Evolutionary conservation across 208 protist species (phyloP).

Genomic region (Phytomonas francai): DNA sequence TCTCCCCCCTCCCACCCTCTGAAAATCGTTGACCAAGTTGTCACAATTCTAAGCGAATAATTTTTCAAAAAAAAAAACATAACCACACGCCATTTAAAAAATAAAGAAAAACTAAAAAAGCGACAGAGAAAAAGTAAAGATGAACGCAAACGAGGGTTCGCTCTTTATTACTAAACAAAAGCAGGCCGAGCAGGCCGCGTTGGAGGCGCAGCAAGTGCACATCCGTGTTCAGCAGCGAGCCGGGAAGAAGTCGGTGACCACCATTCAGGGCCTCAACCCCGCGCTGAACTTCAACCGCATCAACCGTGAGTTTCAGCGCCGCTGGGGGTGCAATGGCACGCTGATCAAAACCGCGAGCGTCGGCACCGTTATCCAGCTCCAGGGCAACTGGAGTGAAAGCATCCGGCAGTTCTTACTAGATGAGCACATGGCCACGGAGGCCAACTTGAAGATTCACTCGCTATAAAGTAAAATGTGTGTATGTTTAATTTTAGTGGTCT

Average conservation of each 20-base stretch:
- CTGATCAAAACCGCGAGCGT: conserved; percentile 76
- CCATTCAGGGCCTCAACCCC: conserved; percentile 91
- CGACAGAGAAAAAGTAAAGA: conserved; percentile 2
- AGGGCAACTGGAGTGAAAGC: conserved; percentile 94
- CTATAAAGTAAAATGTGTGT: conserved; percentile 50
- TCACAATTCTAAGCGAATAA: not conserved
- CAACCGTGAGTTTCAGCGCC: conserved; percentile 79
- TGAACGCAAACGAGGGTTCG: conserved; percentile 9
- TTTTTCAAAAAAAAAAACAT: not conserved
- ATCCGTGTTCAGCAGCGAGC: conserved; percentile 96
- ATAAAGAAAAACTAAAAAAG: not conserved
- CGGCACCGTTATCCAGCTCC: conserved; percentile 94
- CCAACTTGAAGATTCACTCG: conserved; percentile 93
- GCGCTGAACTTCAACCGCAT: conserved; percentile 92
- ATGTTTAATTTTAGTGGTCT: not conserved
- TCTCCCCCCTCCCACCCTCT: not conserved
- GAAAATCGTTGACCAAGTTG: not conserved
- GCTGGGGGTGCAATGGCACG: conserved; percentile 94
- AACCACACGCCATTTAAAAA: not conserved
- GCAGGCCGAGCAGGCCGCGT: conserved; percentile 43
- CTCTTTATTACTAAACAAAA: conserved; percentile 50
- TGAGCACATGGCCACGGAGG: conserved; percentile 82
- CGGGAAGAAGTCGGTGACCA: conserved; percentile 95
- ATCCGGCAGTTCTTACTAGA: conserved; percentile 90
- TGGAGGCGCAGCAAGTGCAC: conserved; percentile 86